A percentile compares a stretch with the other conserved stretches of the same genome.
Evolutionary conservation across 2,329 filamentous ascomycete genomes (phyloP).

Genomic region (Microdochium bolleyi): DNA sequence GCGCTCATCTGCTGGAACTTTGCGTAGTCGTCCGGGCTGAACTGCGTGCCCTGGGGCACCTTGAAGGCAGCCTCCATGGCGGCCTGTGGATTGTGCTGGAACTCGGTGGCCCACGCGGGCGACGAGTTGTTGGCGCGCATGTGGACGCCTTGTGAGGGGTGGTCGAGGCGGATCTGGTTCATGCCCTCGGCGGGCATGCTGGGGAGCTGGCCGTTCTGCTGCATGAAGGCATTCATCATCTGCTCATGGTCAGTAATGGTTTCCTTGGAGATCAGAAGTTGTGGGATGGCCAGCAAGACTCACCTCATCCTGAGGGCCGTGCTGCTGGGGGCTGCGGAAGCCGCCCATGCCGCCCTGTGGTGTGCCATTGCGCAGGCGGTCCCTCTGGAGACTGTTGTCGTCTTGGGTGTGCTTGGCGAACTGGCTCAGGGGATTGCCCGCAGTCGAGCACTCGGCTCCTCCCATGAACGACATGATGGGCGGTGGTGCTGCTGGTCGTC

Average conservation of each 20-base stretch:
- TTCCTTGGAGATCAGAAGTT: slow-evolving; percentile 2
- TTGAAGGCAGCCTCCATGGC: slow-evolving; percentile 67
- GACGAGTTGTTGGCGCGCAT: slow-evolving; percentile 46
- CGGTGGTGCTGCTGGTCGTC: slow-evolving; percentile 1
- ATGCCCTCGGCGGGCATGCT: slow-evolving; percentile 42
- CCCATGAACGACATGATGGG: slow-evolving; percentile 84
- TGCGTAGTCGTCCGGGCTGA: slow-evolving; percentile 79
- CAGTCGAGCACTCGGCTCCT: slow-evolving; percentile 93
- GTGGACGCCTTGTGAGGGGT: slow-evolving; percentile 39
- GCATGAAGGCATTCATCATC: slow-evolving; percentile 93
- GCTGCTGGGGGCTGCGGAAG: slow-evolving; percentile 66
- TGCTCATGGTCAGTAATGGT: slow-evolving; percentile 28
- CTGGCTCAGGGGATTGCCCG: slow-evolving; percentile 91
- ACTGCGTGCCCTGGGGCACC: slow-evolving; percentile 49
- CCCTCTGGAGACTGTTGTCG: slow-evolving; percentile 89
- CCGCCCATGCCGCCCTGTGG: slow-evolving; percentile 65
- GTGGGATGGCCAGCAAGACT: no score
- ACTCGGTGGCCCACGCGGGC: slow-evolving; percentile 46
- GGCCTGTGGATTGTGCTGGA: slow-evolving; percentile 42
- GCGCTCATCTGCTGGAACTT: slow-evolving; percentile 68
- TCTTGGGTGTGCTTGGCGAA: slow-evolving; percentile 96
- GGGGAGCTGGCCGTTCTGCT: slow-evolving; percentile 59
- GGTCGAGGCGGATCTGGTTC: slow-evolving; percentile 34
- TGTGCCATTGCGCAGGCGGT: slow-evolving; percentile 72
- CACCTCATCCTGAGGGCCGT: slow-evolving; percentile 68